Evolutionary conservation across 2,329 filamentous ascomycete species (phyloP).

Genomic region (Ascochyta koolunga): DNA sequence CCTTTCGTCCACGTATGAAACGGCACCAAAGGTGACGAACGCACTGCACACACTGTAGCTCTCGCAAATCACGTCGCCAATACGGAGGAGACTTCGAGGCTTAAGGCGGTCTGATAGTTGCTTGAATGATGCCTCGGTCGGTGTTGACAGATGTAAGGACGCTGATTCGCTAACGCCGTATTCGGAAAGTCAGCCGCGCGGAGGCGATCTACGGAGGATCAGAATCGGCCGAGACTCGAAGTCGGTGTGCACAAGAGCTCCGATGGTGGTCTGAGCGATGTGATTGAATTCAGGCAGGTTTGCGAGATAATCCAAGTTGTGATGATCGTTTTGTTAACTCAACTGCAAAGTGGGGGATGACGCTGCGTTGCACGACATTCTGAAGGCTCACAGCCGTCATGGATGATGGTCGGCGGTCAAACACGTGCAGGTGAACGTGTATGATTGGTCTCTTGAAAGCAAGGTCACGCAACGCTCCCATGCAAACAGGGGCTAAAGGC

Average conservation of each 20-base stretch:
- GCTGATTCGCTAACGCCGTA: slow-evolving; percentile 25
- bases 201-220: slow-evolving; percentile 11
- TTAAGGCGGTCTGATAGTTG: slow-evolving; percentile 15
- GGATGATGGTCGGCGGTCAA: neutral
- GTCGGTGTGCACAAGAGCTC: neutral
- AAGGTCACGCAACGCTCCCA: neutral
- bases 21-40: slow-evolving; percentile 20
- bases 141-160: slow-evolving; percentile 3
- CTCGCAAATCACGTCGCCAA: slow-evolving; percentile 19
- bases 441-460: neutral
- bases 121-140: slow-evolving; percentile 30
- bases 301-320: neutral
- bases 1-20: slow-evolving; percentile 7
- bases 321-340: neutral
- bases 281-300: neutral
- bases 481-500: too few species aligned
- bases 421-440: neutral
- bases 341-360: neutral
- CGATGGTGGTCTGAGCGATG: neutral
- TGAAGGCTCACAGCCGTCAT: neutral
- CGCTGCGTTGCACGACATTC: neutral
- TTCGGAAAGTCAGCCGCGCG: slow-evolving; percentile 1
- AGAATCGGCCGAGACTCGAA: slow-evolving; percentile 8
- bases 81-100: slow-evolving; percentile 13
- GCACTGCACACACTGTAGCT: slow-evolving; percentile 13